A percentile compares a stretch with the other conserved stretches of the same genome.
Conservation (phyloP, 129 eudicot species). For the Flaveria linearis region DNA sequence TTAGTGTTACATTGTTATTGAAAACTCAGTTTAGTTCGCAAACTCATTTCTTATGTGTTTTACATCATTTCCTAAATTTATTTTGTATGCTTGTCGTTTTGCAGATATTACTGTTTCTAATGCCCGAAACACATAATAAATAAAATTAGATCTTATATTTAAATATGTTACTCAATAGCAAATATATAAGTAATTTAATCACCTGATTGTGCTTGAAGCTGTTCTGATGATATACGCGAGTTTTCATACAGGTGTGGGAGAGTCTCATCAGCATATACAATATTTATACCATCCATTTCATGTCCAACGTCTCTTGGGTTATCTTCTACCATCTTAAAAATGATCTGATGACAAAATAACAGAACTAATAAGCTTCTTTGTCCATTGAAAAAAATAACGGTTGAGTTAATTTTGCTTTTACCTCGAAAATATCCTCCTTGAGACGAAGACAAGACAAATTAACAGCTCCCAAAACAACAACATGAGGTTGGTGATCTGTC, state of each 20-base stretch:
- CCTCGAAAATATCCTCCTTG: slow-evolving; percentile 88
- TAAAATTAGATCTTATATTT: not conserved
- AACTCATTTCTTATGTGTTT: too few species aligned
- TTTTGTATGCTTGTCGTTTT: too few species aligned
- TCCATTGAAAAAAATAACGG: not conserved
- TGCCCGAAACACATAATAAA: too few species aligned
- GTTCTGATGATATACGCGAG: slow-evolving; percentile 85
- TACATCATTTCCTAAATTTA: too few species aligned
- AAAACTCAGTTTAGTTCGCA: too few species aligned
- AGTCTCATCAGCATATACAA: slow-evolving; percentile 76
- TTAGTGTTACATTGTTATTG: too few species aligned
- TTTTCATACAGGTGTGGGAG: slow-evolving; percentile 90
- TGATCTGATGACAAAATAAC: slow-evolving; percentile 48
- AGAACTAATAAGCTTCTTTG: not conserved
- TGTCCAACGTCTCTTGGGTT: slow-evolving; percentile 80
- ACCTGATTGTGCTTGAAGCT: slow-evolving; percentile 83
- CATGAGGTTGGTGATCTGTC: slow-evolving; percentile 90
- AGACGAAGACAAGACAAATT: slow-evolving; percentile 65
- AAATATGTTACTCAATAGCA: not conserved
- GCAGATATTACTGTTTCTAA: too few species aligned
- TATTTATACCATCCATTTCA: slow-evolving; percentile 64
- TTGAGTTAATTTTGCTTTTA: slow-evolving; percentile 25
- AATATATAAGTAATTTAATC: slow-evolving; percentile 25
- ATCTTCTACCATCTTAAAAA: slow-evolving; percentile 78
- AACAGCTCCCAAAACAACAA: slow-evolving; percentile 84